Percentiles rank a stretch among this genome's conserved stretches.
Evolutionary conservation across 352 stramenopile species (phyloP).

Genomic region (Aphanomyces astaci): DNA sequence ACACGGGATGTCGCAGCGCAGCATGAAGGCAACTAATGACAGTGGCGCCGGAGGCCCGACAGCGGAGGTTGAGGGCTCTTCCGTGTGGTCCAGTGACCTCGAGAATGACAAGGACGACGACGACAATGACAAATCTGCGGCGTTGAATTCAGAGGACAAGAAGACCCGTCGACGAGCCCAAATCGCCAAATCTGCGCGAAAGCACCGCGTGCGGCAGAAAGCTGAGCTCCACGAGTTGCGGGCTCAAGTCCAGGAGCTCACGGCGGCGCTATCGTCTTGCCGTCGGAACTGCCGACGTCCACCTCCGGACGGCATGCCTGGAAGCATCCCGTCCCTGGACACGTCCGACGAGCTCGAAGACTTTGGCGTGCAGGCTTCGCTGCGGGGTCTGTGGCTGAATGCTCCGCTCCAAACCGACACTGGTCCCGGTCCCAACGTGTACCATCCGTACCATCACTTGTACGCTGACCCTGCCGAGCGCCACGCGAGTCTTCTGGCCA

Average conservation of each 20-base stretch:
- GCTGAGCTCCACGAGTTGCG: conserved; percentile 30
- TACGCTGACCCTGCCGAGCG: neutral
- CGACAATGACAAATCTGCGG: neutral
- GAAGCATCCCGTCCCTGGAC: neutral
- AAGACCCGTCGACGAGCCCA: conserved; percentile 68
- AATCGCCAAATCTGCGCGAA: conserved; percentile 73
- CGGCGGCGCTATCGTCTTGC: neutral
- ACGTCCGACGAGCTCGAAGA: neutral
- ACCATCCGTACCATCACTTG: conserved; percentile 16
- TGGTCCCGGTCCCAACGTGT: conserved; percentile 18
- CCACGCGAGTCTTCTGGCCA: neutral
- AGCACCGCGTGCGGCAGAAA: conserved; percentile 58
- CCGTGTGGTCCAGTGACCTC: conserved; percentile 10
- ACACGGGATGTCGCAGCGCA: too few relatives aligned
- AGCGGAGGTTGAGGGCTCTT: neutral
- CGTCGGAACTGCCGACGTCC: neutral
- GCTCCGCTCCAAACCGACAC: conserved; percentile 17
- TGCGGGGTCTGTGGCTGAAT: conserved; percentile 20
- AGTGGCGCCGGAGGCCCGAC: neutral
- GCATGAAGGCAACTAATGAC: neutral
- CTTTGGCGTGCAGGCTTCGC: neutral
- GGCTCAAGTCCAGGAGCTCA: conserved; percentile 33
- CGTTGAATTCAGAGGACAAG: conserved; percentile 43
- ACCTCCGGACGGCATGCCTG: neutral
- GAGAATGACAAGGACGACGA: conserved; percentile 13